Conservation (phyloP, 768 basidiomycete species). For the Hygrocybe punicea region DNA sequence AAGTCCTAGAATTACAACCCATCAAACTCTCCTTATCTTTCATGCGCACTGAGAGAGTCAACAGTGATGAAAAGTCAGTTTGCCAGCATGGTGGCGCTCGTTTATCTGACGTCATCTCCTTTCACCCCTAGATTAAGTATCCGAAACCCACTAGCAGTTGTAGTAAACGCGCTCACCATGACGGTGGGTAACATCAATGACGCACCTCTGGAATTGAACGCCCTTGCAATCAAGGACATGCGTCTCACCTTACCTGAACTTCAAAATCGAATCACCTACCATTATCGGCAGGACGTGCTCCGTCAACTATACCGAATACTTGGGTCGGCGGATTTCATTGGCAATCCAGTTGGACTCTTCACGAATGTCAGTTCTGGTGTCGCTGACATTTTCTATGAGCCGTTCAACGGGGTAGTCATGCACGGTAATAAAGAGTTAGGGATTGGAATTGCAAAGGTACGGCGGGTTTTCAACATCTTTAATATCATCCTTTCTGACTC, state of each 20-base stretch:
- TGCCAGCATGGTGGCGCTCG: not conserved
- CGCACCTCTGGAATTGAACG: slow-evolving; percentile 91
- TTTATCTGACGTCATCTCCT: slow-evolving; percentile 7
- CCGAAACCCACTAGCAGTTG: slow-evolving; percentile 88
- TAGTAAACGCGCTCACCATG: slow-evolving; percentile 94
- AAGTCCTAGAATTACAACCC: slow-evolving; percentile 91
- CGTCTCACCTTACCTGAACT: slow-evolving; percentile 82
- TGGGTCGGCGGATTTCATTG: slow-evolving; percentile 96
- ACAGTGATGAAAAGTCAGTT: slow-evolving; percentile 86
- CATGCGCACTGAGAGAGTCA: slow-evolving; percentile 93
- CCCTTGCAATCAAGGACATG: slow-evolving; percentile 91
- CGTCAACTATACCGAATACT: slow-evolving; percentile 94
- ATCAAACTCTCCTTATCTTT: slow-evolving; percentile 91
- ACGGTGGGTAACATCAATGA: slow-evolving; percentile 96
- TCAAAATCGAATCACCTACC: slow-evolving; percentile 78
- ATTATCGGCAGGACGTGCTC: slow-evolving; percentile 90
- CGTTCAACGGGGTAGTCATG: slow-evolving; percentile 94
- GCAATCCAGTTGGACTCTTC: slow-evolving; percentile 95
- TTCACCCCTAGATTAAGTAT: slow-evolving; percentile 54
- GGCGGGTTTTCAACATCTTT: not conserved
- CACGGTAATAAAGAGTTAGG: slow-evolving; percentile 94
- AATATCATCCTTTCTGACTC: not conserved
- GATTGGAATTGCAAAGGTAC: slow-evolving; percentile 88
- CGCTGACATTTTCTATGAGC: slow-evolving; percentile 97
- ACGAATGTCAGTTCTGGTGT: slow-evolving; percentile 98